Evolutionary conservation across 2,329 filamentous ascomycete genomes (phyloP).

Genomic region (Claviceps maximensis): DNA sequence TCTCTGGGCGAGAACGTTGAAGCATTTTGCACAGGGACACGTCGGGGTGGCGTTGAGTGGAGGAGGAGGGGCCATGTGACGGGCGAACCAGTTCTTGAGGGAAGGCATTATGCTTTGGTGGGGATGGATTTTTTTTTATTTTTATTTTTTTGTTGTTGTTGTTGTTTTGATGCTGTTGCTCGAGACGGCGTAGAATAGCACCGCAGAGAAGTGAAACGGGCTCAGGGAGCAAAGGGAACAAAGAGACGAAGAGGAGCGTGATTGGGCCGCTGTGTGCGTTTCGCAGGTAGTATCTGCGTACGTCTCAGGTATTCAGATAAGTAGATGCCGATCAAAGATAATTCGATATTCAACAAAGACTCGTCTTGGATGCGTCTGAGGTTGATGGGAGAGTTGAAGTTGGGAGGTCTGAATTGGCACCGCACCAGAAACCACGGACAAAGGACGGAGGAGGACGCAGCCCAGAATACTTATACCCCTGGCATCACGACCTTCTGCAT

Average conservation of each 20-base stretch:
- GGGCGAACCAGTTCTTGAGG: conserved; percentile 24
- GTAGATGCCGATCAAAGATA: too few relatives aligned
- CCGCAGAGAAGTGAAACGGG: too few relatives aligned
- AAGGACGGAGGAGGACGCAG: background rate
- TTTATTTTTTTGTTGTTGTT: background rate
- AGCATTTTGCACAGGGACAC: conserved; percentile 21
- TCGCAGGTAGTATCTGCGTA: background rate
- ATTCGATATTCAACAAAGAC: background rate
- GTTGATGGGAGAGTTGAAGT: too few relatives aligned
- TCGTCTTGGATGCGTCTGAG: too few relatives aligned
- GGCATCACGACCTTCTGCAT: background rate
- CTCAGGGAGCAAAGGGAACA: background rate
- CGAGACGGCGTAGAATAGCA: too few relatives aligned
- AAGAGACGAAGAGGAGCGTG: background rate
- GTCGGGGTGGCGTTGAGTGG: conserved; percentile 20
- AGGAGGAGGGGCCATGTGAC: conserved; percentile 26
- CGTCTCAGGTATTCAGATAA: background rate
- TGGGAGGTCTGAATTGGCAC: too few relatives aligned
- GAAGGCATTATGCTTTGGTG: conserved; percentile 17
- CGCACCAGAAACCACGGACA: too few relatives aligned
- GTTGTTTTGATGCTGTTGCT: background rate
- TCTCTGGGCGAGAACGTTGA: conserved; percentile 6
- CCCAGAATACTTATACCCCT: background rate
- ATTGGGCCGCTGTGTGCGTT: background rate
- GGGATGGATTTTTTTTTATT: background rate